These are phyloP conservation scores for Westerdykella ornata DNA, from an alignment of 2,329 filamentous ascomycete species.

Conservation along the genomic window DNA sequence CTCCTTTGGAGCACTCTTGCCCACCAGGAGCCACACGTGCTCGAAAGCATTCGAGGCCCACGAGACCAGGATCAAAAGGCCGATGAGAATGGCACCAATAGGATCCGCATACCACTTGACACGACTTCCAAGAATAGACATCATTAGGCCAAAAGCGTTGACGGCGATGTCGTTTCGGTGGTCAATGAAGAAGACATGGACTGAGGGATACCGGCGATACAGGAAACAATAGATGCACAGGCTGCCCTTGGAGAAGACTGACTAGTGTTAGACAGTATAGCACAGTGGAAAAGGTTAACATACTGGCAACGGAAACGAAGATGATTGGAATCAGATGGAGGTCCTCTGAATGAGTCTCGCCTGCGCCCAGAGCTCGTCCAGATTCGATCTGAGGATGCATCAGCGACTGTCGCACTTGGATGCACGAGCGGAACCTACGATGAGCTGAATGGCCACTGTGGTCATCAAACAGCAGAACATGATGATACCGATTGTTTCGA, in stretches of 20 bases:
- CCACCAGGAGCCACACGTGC: slow-evolving; percentile 56
- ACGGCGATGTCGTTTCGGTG: slow-evolving; percentile 53
- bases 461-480: slow-evolving; percentile 62
- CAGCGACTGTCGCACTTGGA: slow-evolving; percentile 6
- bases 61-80: slow-evolving; percentile 54
- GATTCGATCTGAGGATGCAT: slow-evolving; percentile 47
- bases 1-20: slow-evolving; percentile 54
- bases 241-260: slow-evolving; percentile 47
- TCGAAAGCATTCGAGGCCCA: slow-evolving; percentile 57
- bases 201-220: slow-evolving; percentile 49
- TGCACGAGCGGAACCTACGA: slow-evolving; percentile 39
- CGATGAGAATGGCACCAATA: slow-evolving; percentile 55
- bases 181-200: slow-evolving; percentile 53
- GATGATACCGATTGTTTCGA: slow-evolving; percentile 60
- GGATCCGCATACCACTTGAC: slow-evolving; percentile 56
- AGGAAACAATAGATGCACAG: slow-evolving; percentile 52
- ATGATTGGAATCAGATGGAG: slow-evolving; percentile 51
- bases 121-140: slow-evolving; percentile 50
- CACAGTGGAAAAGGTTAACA: slow-evolving; percentile 15
- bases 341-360: slow-evolving; percentile 38
- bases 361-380: slow-evolving; percentile 45
- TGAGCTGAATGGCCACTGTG: slow-evolving; percentile 57
- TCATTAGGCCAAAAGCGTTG: slow-evolving; percentile 51
- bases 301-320: slow-evolving; percentile 51
- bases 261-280: slow-evolving; percentile 5